Conservation (phyloP, 2,329 filamentous ascomycete genomes). For the Microcyclospora pomicola region DNA sequence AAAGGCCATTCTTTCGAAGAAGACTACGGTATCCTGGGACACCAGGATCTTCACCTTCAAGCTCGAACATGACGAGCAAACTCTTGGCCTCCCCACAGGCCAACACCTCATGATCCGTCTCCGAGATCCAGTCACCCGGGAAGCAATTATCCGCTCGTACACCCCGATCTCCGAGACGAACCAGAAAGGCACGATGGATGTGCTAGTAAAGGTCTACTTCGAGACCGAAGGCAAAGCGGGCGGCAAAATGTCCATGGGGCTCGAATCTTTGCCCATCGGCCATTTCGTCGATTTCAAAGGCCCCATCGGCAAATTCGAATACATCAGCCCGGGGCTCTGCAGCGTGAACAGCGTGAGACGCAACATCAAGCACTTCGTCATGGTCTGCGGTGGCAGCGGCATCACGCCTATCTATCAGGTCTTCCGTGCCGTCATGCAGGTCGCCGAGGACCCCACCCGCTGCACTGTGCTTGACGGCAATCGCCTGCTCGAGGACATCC, state of each 20-base stretch:
- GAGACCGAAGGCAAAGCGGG: constrained; percentile 44
- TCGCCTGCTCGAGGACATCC: constrained; percentile 62
- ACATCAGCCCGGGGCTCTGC: constrained; percentile 54
- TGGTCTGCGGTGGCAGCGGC: constrained; percentile 81
- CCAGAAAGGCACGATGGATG: constrained; percentile 50
- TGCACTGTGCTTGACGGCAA: constrained; percentile 74
- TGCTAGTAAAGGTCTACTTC: constrained; percentile 75
- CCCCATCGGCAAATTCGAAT: constrained; percentile 74
- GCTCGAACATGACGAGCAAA: constrained; percentile 57
- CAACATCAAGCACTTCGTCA: constrained; percentile 54
- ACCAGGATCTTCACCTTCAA: constrained; percentile 70
- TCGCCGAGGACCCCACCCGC: constrained; percentile 47
- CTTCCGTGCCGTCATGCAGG: constrained; percentile 56
- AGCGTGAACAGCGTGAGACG: constrained; percentile 43
- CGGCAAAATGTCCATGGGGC: constrained; percentile 68
- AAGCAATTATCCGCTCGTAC: constrained; percentile 72
- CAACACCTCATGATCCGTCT: constrained; percentile 80
- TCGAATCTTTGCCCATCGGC: constrained; percentile 59
- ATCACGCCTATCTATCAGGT: constrained; percentile 89
- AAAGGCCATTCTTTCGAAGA: constrained; percentile 55
- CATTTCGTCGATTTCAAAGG: constrained; percentile 74
- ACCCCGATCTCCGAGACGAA: constrained; percentile 61
- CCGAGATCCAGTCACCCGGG: constrained; percentile 53
- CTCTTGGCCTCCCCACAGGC: constrained; percentile 64
- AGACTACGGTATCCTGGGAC: constrained; percentile 59